Evolutionary conservation across 176 grass and related monocot species (phyloP), one percentile per base, ranked within the genome.

Genomic region (Eragrostis curvula): DNA sequence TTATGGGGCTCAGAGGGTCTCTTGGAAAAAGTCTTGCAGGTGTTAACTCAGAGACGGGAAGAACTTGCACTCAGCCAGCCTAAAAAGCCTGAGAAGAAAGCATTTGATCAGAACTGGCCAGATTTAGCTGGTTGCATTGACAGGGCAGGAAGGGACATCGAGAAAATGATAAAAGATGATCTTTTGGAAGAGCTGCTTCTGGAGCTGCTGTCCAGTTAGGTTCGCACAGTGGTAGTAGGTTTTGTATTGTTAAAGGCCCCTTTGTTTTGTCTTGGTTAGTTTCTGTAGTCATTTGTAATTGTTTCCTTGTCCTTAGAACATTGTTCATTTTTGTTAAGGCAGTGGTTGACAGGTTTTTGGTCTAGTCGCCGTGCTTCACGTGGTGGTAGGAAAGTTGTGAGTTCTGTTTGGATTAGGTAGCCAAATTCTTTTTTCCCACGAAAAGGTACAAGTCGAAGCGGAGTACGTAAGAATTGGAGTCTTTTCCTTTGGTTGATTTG

Each of bases 1-100:
- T 79, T 92, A 63, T 97, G 95, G 95, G 90, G 92, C 25, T 84
- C 85, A 27, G 90, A 97, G 40, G 92, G 95, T 32, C 89, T 97
- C 0, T 47, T 97, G 71, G 95, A 97, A 56, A 94, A 90, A 76
- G 40, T 91, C 15, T 63, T 89, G 86, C 77, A 89, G 66, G 64
- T 90, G 58, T 40, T 92, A 79, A 62, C 66, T 81, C 72, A 58
- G 62, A 79, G 76, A 60, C 81, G 70, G 14, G 70, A 85, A 46
- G 77, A 84, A 51, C 77, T 97, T 46, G 78, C 24, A 17, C 30
- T 52, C 2, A 66, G 17, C 24, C 20, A 73, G 29, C 57, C 3
- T 51, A 90, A 85, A 45, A 90, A 85, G 41, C 85, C 88, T 42
- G 83, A 90, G 78, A 87, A 52, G 68, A 77, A 83, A 42, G 81